Evolutionary conservation across 192 early-diverging fungal species (phyloP), one percentile per base, ranked within the genome.

Genomic region (Coemansia sp.): DNA sequence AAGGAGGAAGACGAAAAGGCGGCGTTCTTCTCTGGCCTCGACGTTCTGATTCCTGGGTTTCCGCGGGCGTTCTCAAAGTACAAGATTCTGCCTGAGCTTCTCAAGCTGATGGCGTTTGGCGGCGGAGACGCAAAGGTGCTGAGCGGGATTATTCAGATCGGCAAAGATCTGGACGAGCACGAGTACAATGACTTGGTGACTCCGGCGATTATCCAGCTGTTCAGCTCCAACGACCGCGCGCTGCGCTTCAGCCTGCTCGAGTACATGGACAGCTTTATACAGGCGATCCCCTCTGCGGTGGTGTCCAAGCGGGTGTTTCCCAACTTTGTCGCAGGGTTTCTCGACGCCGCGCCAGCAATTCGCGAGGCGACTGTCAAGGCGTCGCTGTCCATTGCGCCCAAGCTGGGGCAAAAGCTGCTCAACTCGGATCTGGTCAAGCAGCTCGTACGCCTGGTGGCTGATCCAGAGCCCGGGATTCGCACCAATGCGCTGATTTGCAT

Each of bases 401-500:
- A 91, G 64, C 85, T 94, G 27, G 29, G 63, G 9, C 45, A 75
- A 63, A 68, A 74, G 45, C 53, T 58, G 3, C 68, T 77, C 6
- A 77, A 97, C 75, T 90, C 91, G 66, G 94, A 97, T 49, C 73
- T 97, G 1, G 62, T 99, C 29, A 73, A 89, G 63, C 92, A 94
- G 64, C 84, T 98, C 9, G 94, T 93, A n/a, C 95, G 94, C 42
- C 77, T 95, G 29, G 92, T 96, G 47, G 86, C 85, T 31, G 97
- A 99, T 75, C 85, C 89, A 22, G 96, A 98, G 64, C 94, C 97
- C 1, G 95, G 96, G 2, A 99, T 99, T 68, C 86, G 97, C 29
- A 96, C 97, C 8, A 99, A 99, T 73, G 91, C 96, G 17, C 93
- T 95, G 15, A 93, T 99, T 40, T 98, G 95, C 67, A 73, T 99